Conservation (phyloP, 2,329 filamentous ascomycete genomes). For the Colletotrichum caudatum region DNA sequence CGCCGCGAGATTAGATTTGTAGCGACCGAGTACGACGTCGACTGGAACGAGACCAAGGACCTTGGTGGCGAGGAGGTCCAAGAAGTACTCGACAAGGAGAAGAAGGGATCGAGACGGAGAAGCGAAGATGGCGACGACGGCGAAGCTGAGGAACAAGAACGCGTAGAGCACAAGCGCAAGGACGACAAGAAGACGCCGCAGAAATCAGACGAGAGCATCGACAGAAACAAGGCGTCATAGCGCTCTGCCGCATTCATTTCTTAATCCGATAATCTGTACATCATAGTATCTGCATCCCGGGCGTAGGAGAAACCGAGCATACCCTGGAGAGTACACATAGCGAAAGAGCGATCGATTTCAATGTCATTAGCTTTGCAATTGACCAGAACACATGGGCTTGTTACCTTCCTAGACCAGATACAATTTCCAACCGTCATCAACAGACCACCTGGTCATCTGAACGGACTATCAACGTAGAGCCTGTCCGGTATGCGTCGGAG, state of each 20-base stretch:
- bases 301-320: slow-evolving; percentile 10
- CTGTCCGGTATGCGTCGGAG: slow-evolving; percentile 11
- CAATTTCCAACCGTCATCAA: not conserved
- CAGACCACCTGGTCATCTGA: not conserved
- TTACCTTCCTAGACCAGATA: not conserved
- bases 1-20: slow-evolving; percentile 83
- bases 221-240: slow-evolving; percentile 26
- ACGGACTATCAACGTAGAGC: not conserved
- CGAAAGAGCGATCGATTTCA: slow-evolving; percentile 7
- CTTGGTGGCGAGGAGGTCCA: slow-evolving; percentile 76
- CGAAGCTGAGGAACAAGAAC: slow-evolving; percentile 53
- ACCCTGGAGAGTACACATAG: not conserved
- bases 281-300: slow-evolving; percentile 3
- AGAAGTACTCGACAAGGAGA: slow-evolving; percentile 67
- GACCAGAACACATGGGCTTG: not conserved
- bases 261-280: slow-evolving; percentile 22
- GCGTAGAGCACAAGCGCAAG: slow-evolving; percentile 51
- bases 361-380: not conserved
- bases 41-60: slow-evolving; percentile 85
- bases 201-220: slow-evolving; percentile 44
- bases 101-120: slow-evolving; percentile 53
- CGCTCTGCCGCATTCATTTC: not conserved
- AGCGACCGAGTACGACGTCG: slow-evolving; percentile 88
- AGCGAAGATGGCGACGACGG: slow-evolving; percentile 56
- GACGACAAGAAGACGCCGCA: slow-evolving; percentile 46